Percentiles rank a stretch among this genome's conserved stretches.
These are phyloP conservation scores for Pinus taeda DNA, from an alignment of 75 land plant genomes.

Conservation along the genomic window DNA sequence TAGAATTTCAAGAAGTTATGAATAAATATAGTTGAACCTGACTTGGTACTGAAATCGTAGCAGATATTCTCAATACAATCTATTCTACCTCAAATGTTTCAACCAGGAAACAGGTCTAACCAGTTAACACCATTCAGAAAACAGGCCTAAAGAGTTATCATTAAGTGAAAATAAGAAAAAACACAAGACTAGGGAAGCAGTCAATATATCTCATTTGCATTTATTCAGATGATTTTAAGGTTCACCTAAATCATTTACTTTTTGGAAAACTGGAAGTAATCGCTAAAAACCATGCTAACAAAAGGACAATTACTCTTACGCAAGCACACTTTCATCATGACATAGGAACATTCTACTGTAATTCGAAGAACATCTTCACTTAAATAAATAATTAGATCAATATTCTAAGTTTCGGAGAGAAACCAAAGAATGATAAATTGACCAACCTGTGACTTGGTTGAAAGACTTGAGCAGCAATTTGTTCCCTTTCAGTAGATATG, in stretches of 20 bases:
- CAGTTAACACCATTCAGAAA: neutral
- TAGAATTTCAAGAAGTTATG: no score
- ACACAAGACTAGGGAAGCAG: no score
- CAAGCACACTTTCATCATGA: neutral
- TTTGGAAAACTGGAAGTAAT: no score
- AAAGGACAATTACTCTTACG: neutral
- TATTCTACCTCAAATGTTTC: neutral
- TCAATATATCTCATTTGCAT: no score
- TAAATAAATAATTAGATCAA: no score
- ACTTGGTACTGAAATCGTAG: neutral
- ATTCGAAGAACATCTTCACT: no score
- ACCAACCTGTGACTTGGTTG: slow-evolving; percentile 90
- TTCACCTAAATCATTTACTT: no score
- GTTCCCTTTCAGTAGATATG: slow-evolving; percentile 76
- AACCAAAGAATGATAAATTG: neutral
- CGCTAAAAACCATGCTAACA: no score
- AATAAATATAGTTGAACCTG: no score
- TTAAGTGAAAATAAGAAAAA: no score
- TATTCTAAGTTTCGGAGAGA: neutral
- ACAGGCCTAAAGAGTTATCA: neutral
- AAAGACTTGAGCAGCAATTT: slow-evolving; percentile 92
- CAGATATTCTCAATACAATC: neutral
- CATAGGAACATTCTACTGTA: neutral
- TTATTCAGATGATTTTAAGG: no score
- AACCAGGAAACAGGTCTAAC: neutral